A percentile compares a stretch with the other conserved stretches of the same genome.
Conservation (phyloP, 2,329 filamentous ascomycete genomes). For the Pseudogymnoascus sp. region DNA sequence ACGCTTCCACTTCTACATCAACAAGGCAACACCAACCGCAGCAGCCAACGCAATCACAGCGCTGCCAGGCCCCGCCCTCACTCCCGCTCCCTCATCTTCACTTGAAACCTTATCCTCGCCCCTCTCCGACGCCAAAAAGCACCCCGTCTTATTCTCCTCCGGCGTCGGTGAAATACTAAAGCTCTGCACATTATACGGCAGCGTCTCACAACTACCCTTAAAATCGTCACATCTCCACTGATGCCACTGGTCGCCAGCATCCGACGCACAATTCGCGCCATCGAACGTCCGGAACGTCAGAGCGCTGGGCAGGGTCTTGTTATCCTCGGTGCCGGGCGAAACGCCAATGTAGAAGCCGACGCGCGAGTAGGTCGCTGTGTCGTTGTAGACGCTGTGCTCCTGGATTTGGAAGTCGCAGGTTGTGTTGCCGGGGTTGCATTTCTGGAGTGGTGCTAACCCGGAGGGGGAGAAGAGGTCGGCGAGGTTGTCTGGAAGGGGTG, state of each 20-base stretch:
- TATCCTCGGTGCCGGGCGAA: not conserved
- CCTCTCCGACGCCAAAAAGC: not conserved
- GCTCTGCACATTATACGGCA: not conserved
- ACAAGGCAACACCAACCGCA: not conserved
- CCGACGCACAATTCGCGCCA: not conserved
- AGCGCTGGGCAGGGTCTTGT: not conserved
- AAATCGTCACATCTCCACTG: not conserved
- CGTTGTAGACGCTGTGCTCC: not conserved
- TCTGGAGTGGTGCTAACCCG: not conserved
- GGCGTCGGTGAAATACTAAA: not conserved
- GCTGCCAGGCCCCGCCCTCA: not conserved
- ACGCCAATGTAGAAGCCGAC: not conserved
- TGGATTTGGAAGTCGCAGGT: not conserved
- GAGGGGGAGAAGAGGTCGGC: not conserved
- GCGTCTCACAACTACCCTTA: not conserved
- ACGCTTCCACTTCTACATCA: not conserved
- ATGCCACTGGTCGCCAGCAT: not conserved
- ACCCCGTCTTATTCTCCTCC: not conserved
- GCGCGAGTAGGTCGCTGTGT: not conserved
- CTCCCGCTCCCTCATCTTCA: not conserved
- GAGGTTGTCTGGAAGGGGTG: not conserved
- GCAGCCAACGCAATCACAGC: not conserved
- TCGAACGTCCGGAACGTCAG: not conserved
- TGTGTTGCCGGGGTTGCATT: not conserved
- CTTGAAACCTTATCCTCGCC: not conserved